These are phyloP conservation scores for Cylindrotheca fusiformis DNA, from an alignment of 108 stramenopile genomes.

Conservation along the genomic window DNA sequence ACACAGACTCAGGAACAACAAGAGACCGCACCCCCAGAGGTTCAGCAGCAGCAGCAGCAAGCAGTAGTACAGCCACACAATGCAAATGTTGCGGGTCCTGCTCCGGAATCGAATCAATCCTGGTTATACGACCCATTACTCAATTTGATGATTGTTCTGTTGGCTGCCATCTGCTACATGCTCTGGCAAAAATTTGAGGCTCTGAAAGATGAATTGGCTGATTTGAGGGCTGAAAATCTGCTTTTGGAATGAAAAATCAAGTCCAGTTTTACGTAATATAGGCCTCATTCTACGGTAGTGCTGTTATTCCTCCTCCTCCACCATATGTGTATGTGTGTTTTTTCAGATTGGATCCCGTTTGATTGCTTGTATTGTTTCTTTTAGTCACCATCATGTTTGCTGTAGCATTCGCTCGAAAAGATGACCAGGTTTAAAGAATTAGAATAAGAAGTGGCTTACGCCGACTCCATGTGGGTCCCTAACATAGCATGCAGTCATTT, in stretches of 20 bases:
- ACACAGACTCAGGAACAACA: not conserved
- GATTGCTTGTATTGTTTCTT: not conserved
- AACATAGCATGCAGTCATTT: no score
- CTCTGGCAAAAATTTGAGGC: slow-evolving; percentile 29
- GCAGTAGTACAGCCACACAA: not conserved
- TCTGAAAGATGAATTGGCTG: slow-evolving; percentile 28
- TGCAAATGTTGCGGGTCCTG: slow-evolving; percentile 1
- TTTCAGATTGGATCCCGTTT: not conserved
- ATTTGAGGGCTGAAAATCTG: slow-evolving; percentile 6
- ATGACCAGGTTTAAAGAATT: no score
- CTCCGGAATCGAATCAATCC: slow-evolving; percentile 1
- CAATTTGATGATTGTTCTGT: slow-evolving; percentile 36
- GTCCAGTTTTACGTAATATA: no score
- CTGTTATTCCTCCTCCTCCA: not conserved
- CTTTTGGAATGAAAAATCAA: not conserved
- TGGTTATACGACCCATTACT: slow-evolving; percentile 43
- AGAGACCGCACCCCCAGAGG: slow-evolving; percentile 1
- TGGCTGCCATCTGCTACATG: slow-evolving; percentile 39
- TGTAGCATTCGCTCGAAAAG: no score
- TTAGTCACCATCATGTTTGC: not conserved
- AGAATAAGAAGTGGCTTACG: no score
- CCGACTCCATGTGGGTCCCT: no score
- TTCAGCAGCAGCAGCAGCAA: not conserved
- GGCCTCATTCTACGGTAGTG: not conserved
- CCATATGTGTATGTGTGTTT: not conserved